Base-by-base conservation (phyloP, 164 flowering plant genomes). In the Buxus sempervirens region DNA sequence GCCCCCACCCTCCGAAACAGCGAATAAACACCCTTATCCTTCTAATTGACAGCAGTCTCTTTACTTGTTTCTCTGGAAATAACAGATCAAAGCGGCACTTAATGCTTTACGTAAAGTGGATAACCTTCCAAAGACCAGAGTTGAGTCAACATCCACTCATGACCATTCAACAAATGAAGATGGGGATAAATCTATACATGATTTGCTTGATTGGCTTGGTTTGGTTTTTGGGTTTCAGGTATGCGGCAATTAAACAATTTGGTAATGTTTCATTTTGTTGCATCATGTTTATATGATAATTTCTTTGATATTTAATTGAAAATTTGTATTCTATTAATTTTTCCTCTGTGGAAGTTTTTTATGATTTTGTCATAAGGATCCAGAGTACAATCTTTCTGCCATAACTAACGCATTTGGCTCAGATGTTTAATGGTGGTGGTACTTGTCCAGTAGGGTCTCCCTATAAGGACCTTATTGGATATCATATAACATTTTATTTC, bases 161-260 rank as follows among this genome's bases (percentile, higher is more conserved):
- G 70, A 69, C 25, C 32, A 62, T 63, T 49, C 60, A n/a, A 59
- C 36, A 71, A 74, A 73, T 14, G 78, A 74, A 38, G 84, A 83
- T 65, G 80, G 80, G 75, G 76, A 77, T 59, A 82, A 76, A 77
- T 60, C 88, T 69, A 70, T 81, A 28, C 77, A 69, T 73, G 99
- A 96, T 76, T 83, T 96, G 68, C 90, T 93, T 76, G 96, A 96
- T 57, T 96, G 99, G 99, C 92, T 96, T 75, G 70, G 93, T 62
- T 79, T 82, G 32, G 66, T 77, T 57, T 96, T 96, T 83, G 99
- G 99, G 22, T 96, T 96, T 76, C 99, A 96, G 97, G 99, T 93
- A 83, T 28, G 0, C 59, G 21, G 16, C 32, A 28, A 16, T 54
- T 32, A 27, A 23, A 38, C 64, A 58, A 42, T 60, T 58, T 55